Evolutionary conservation across 805 yeast species (phyloP), one percentile per base, ranked within the genome.

Genomic region (baker's yeast (Saccharomyces cerevisiae)): DNA sequence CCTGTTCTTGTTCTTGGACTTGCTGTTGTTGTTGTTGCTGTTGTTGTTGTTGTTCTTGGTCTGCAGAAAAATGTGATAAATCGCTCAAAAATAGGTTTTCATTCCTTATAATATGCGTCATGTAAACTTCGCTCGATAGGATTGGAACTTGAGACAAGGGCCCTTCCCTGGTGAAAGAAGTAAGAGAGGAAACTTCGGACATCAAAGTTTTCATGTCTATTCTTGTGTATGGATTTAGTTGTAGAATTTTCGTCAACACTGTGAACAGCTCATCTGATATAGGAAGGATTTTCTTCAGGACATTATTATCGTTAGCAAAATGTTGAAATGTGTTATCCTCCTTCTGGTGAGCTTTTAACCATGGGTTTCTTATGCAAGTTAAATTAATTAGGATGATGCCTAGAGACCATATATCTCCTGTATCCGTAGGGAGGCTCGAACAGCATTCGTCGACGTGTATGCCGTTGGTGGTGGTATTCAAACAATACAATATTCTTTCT

Each of bases 401-500:
- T 50, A 90, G 71, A 1, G 95, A 85, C 97, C 96, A 90, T 29
- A 89, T 79, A 64, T 89, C 97, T 48, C 95, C 90, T 8, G 87
- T 81, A 30, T 79, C 70, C 0, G 96, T 84, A 11, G 94, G 91
- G 65, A 73, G 56, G 28, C 57, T 53, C 9, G 22, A n/a, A 1
- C 30, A 52, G 48, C 17, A 13, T 26, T 36, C 46, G 14, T 46
- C 29, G 3, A 53, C 28, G 50, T 56, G 30, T 27, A 58, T 43
- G 57, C 70, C 66, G 51, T 72, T 70, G 56, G 69, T 64, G 2
- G 56, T 57, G 10, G 52, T 60, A 46, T 56, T 51, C 11, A 55
- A 36, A 22, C 52, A 51, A 41, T 57, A 60, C 26, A 59, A 55
- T 30, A 82, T 68, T 65, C 94, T 73, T 68, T 90, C 97, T 6